Evolutionary conservation across 2,329 filamentous ascomycete species (phyloP), one percentile per base, ranked within the genome.

Genomic region (Cyphellophora europaea): DNA sequence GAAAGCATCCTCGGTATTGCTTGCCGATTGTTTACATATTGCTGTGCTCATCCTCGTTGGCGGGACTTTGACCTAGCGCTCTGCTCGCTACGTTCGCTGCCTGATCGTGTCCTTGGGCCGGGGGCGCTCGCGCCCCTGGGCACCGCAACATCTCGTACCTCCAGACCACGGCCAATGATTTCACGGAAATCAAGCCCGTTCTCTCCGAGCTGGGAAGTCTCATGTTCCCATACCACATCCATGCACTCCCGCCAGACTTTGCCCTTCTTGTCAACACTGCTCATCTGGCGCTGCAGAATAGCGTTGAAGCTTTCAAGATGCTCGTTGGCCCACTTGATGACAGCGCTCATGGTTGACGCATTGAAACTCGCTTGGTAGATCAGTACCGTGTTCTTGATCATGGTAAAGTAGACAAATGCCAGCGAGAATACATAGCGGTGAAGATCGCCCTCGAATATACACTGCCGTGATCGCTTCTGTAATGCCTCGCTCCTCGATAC

Each of bases 321-420:
- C 49, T 91, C 82, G 59, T 95, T 96, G n/a, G 87, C 88, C 91
- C 91, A 98, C 54, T 89, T 93, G 50, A 98, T 89, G 50, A 87
- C 93, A 1, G 88, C 87, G 51, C 86, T 93, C 72, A 91, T 93
- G 66, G 91, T 85, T 11, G 78, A 69, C 16, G 84, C 72, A 8
- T 87, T 80, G 55, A 96, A 96, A 56, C 86, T 93, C 35, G 63
- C 60, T 53, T 93, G 86, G 59, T 91, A 95, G 52, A 84, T 88
- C 52, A 75, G 74, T 41, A 96, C 82, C 0, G 91, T 96, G 60
- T 96, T 95, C 49, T 85, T 79, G 54, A 96, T 89, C 46, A 94
- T 74, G 36, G 79, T 87, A 61, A 98, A 98, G 59, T 93, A 94
- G 37, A 94, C 87, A 59, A 86, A 94, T 2, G 88, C 91, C 28